phyloP scores from a whole-genome alignment of 176 grass and related monocot genomes.

The Hsuehochloa calcarea region DNA sequence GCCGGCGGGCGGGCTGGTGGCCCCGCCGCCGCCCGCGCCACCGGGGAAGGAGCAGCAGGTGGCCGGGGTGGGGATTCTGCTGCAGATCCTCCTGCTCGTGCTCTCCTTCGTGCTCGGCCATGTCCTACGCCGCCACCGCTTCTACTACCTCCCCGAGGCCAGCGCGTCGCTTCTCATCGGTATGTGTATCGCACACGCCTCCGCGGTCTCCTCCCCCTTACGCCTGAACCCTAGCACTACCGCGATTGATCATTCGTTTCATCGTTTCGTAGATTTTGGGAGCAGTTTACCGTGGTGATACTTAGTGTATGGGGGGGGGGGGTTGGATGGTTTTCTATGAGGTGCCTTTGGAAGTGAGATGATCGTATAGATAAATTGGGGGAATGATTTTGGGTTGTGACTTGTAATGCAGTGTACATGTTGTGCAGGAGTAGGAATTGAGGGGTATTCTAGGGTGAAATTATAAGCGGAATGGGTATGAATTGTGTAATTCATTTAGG shows the following conservation, averaged over 20 bases:
- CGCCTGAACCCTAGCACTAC: neutral
- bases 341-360: neutral
- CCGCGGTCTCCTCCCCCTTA: neutral
- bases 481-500: neutral
- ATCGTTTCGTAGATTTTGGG: neutral
- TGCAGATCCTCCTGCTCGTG: constrained; percentile 97
- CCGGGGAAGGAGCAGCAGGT: constrained; percentile 96
- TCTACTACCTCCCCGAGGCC: constrained; percentile 99
- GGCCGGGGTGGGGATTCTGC: constrained; percentile 86
- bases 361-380: neutral
- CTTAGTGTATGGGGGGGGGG: neutral
- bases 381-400: neutral
- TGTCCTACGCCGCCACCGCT: constrained; percentile 81
- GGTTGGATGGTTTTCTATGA: neutral
- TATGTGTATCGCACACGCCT: constrained; percentile 8
- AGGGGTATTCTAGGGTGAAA: neutral
- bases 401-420: neutral
- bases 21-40: constrained; percentile 47
- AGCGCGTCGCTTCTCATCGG: constrained; percentile 97
- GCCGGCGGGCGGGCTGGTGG: constrained; percentile 19
- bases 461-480: neutral
- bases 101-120: constrained; percentile 99
- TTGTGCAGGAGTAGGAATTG: neutral
- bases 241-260: neutral
- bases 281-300: neutral